These are phyloP conservation scores for Talaromyces sp. DNA, from an alignment of 2,329 filamentous ascomycete species.

Conservation along the genomic window DNA sequence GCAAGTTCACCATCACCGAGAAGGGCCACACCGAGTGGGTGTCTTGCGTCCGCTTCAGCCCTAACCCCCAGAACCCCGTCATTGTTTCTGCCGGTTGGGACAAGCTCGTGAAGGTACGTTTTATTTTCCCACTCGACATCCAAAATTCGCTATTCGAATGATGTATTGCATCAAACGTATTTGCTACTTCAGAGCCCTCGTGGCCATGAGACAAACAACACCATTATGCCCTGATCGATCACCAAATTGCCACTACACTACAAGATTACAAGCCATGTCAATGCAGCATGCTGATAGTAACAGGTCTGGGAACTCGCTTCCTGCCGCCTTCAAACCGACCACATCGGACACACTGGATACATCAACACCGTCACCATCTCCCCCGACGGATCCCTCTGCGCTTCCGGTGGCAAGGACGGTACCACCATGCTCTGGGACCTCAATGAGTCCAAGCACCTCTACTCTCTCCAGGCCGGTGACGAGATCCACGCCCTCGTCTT, in stretches of 20 bases:
- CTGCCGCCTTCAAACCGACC: conserved; percentile 99
- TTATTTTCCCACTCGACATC: conserved; percentile 17
- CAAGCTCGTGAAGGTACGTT: conserved; percentile 98
- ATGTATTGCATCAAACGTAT: conserved; percentile 96
- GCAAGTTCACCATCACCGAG: conserved; percentile 99
- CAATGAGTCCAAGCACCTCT: conserved; percentile 99
- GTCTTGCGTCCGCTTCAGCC: conserved; percentile 98
- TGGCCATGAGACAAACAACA: conserved; percentile 97
- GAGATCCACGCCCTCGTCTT: conserved; percentile 99
- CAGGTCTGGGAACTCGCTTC: conserved; percentile 99
- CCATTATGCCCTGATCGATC: conserved; percentile 54
- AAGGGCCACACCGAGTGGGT: conserved; percentile 99
- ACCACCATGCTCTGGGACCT: conserved; percentile 99
- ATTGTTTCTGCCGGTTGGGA: conserved; percentile 99
- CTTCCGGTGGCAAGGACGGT: conserved; percentile 98
- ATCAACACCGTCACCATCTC: conserved; percentile 99
- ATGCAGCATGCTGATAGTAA: conserved; percentile 8
- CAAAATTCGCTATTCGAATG: conserved; percentile 57
- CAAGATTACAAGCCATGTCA: conserved; percentile 2
- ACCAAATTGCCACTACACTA: background rate
- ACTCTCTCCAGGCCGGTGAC: conserved; percentile 98
- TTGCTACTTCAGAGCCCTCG: conserved; percentile 99
- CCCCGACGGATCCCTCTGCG: conserved; percentile 97
- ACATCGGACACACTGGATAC: conserved; percentile 99
- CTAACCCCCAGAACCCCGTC: conserved; percentile 99